Evolutionary conservation across 179 eudicot genomes (phyloP), one percentile per base, ranked within the genome.

Genomic region (Kewa caespitosa): DNA sequence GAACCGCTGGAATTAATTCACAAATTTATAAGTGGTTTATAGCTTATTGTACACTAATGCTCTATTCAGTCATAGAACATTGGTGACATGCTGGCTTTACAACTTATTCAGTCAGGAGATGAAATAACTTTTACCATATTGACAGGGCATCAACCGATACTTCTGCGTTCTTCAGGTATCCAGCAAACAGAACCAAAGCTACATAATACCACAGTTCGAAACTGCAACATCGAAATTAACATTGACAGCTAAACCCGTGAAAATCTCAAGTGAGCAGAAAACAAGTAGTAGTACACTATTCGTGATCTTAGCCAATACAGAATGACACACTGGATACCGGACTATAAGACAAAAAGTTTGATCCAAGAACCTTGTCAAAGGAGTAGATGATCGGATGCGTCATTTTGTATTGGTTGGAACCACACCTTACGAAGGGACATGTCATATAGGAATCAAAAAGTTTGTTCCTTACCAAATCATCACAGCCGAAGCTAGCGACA

Each of bases 401-500:
- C n/a, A n/a, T n/a, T n/a, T n/a, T n/a, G n/a, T n/a, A n/a, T n/a
- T n/a, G n/a, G n/a, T n/a, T n/a, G n/a, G n/a, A n/a, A n/a, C n/a
- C n/a, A n/a, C n/a, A n/a, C n/a, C n/a, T n/a, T n/a, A n/a, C n/a
- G n/a, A n/a, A n/a, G n/a, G n/a, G n/a, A n/a, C n/a, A n/a, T n/a
- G n/a, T n/a, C n/a, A n/a, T n/a, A n/a, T n/a, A n/a, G n/a, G n/a
- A n/a, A n/a, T n/a, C n/a, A n/a, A n/a, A n/a, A n/a, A n/a, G n/a
- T n/a, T 18, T 18, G 9, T 42, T 39, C 18, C 52, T 84, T 72
- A 86, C 89, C 83, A 82, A 15, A 81, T 70, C 89, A 84, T 86
- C 3, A 84, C 68, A 17, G 85, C 87, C 1, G 89, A 86, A 22
- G 89, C 89, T 52, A 86, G 52, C 23, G 89, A 84, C 48, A 86